A percentile compares a stretch with the other conserved stretches of the same genome.
phyloP scores from a whole-genome alignment of 2,329 filamentous ascomycete species.

The Talaromyces verruculosus region DNA sequence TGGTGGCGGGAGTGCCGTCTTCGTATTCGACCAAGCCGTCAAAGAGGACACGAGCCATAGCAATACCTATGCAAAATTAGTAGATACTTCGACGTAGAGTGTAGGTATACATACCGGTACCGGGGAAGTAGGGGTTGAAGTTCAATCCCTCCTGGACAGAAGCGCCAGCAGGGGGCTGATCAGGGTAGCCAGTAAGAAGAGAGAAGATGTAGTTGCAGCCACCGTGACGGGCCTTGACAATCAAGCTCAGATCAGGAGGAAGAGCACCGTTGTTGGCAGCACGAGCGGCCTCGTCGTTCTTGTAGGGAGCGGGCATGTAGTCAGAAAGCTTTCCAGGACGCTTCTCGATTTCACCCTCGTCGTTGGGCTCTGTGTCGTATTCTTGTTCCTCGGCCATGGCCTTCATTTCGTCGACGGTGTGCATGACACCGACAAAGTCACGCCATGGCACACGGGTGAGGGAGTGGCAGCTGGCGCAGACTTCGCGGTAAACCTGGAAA shows the following conservation, averaged over 20 bases:
- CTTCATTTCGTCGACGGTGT: constrained; percentile 98
- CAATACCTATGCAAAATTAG: constrained; percentile 59
- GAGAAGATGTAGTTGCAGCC: constrained; percentile 99
- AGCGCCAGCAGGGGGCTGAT: constrained; percentile 89
- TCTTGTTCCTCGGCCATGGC: constrained; percentile 95
- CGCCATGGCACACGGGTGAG: constrained; percentile 93
- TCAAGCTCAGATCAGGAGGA: constrained; percentile 94
- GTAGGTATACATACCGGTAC: constrained; percentile 64
- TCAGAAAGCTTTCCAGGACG: constrained; percentile 97
- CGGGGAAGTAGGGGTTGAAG: constrained; percentile 99
- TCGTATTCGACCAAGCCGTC: constrained; percentile 98
- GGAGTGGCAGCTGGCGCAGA: constrained; percentile 97
- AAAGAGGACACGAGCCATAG: constrained; percentile 97
- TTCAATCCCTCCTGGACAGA: constrained; percentile 85
- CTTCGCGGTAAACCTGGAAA: constrained; percentile 99
- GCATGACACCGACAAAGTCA: constrained; percentile 79
- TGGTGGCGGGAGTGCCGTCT: constrained; percentile 88
- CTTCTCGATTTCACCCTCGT: constrained; percentile 97
- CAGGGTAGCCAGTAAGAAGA: constrained; percentile 94
- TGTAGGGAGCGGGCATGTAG: constrained; percentile 92
- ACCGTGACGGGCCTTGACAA: constrained; percentile 95
- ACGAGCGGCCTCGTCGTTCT: constrained; percentile 97
- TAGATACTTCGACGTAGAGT: neutral
- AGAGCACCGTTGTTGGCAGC: constrained; percentile 98
- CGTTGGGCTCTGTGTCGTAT: constrained; percentile 97